Evolutionary conservation across 2,329 filamentous ascomycete species (phyloP).

Genomic region (Microcyclosporella mali): DNA sequence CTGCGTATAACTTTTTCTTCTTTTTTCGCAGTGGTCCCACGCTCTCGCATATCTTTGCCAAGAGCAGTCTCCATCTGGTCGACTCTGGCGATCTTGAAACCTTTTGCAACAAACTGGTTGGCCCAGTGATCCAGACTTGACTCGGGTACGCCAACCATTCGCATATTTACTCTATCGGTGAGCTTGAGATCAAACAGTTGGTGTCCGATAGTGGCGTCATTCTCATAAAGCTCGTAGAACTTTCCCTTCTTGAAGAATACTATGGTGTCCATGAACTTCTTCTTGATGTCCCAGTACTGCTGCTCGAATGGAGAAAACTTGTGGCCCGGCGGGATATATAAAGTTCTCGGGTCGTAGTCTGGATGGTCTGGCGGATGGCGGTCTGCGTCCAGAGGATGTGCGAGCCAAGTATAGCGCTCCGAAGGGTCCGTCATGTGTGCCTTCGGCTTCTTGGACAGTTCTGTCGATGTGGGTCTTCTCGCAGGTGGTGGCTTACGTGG

Average conservation of each 20-base stretch:
- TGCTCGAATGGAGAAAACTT: conserved; percentile 93
- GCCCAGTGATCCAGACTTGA: conserved; percentile 95
- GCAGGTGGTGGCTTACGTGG: conserved; percentile 35
- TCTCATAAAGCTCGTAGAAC: conserved; percentile 97
- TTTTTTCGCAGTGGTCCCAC: conserved; percentile 62
- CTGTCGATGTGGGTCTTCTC: conserved; percentile 28
- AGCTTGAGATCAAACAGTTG: conserved; percentile 96
- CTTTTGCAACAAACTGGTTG: conserved; percentile 96
- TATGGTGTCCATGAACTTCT: conserved; percentile 93
- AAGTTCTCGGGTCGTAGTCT: conserved; percentile 82
- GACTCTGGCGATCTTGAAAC: conserved; percentile 92
- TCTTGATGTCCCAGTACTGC: conserved; percentile 99
- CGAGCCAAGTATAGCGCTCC: conserved; percentile 83
- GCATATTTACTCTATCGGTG: conserved; percentile 97
- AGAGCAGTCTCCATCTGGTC: conserved; percentile 95
- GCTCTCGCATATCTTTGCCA: conserved; percentile 97
- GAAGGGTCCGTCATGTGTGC: conserved; percentile 78
- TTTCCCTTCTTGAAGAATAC: conserved; percentile 99
- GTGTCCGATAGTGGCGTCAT: conserved; percentile 92
- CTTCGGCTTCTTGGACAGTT: conserved; percentile 48
- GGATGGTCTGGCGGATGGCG: conserved; percentile 70
- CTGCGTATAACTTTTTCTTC: conserved; percentile 89
- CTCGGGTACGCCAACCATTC: conserved; percentile 97
- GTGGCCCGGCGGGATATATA: conserved; percentile 76
- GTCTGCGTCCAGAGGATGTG: conserved; percentile 77